A percentile compares a stretch with the other conserved stretches of the same genome.
These are phyloP conservation scores for Nicotiana tabacum DNA, from an alignment of 257 asterid genomes.

Conservation along the genomic window DNA sequence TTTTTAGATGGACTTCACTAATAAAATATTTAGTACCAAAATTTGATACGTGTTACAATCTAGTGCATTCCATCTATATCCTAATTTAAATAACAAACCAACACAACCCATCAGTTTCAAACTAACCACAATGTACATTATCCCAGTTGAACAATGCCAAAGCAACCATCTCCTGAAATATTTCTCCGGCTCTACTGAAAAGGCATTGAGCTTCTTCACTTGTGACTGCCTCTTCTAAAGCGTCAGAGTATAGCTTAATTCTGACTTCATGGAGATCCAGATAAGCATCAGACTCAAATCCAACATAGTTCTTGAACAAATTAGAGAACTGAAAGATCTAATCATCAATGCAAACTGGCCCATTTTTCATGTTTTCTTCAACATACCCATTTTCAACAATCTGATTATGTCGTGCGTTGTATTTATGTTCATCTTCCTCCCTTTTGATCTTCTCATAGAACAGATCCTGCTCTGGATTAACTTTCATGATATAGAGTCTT, in stretches of 20 bases:
- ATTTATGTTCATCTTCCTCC: constrained; percentile 13
- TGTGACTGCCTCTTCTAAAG: constrained; percentile 72
- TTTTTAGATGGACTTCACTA: too few species aligned
- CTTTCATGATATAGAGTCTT: constrained; percentile 62
- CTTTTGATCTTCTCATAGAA: constrained; percentile 32
- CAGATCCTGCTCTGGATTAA: constrained; percentile 63
- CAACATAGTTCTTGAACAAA: constrained; percentile 61
- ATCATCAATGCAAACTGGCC: constrained; percentile 56
- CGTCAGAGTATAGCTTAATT: constrained; percentile 68
- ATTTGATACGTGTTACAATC: too few species aligned
- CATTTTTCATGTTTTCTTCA: constrained; percentile 27
- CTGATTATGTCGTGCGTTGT: constrained; percentile 14
- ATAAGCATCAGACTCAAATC: constrained; percentile 66
- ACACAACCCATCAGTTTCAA: too few species aligned
- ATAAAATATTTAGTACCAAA: too few species aligned
- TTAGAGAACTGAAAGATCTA: constrained; percentile 77
- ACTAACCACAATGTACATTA: constrained; percentile 26
- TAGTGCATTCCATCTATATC: too few species aligned
- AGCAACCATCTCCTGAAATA: constrained; percentile 80
- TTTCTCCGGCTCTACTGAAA: constrained; percentile 55
- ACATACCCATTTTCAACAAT: constrained; percentile 32
- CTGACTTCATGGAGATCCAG: constrained; percentile 70
- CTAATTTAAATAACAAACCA: too few species aligned
- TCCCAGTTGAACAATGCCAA: constrained; percentile 86
- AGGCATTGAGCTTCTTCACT: constrained; percentile 79